Evolutionary conservation across 2,329 filamentous ascomycete genomes (phyloP).

Genomic region (Cladosporium colombiae): DNA sequence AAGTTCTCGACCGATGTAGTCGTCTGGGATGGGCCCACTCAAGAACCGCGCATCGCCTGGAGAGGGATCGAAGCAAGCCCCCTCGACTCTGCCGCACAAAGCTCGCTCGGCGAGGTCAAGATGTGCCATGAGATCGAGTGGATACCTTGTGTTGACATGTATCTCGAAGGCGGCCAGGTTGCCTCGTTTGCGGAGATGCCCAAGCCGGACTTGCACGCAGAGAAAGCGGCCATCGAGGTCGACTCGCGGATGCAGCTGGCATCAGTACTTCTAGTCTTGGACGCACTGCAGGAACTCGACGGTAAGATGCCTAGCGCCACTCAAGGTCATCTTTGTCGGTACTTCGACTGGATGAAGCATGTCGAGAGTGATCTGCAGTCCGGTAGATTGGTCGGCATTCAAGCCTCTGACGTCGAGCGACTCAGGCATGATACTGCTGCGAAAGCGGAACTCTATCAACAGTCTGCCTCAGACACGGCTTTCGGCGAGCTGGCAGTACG

Average conservation of each 20-base stretch:
- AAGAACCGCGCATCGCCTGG: conserved; percentile 16
- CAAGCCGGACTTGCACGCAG: neutral
- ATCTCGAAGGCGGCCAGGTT: conserved; percentile 4
- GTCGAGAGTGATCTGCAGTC: neutral
- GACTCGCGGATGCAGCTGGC: conserved; percentile 17
- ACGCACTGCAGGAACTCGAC: conserved; percentile 5
- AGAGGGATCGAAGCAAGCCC: conserved; percentile 20
- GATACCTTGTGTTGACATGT: conserved; percentile 17
- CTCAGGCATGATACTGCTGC: neutral
- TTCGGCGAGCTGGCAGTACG: conserved; percentile 15
- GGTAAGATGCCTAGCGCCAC: neutral
- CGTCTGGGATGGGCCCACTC: conserved; percentile 14
- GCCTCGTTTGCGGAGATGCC: neutral
- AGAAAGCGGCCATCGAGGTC: conserved; percentile 1
- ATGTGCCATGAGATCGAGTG: conserved; percentile 21
- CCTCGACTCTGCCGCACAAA: conserved; percentile 16
- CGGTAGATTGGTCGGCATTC: conserved; percentile 4
- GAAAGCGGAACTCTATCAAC: neutral
- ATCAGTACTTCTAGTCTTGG: conserved; percentile 12
- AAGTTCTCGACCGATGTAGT: conserved; percentile 20
- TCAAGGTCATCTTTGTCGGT: conserved; percentile 1
- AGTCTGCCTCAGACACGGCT: conserved; percentile 5
- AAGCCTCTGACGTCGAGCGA: neutral
- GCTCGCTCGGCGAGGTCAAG: conserved; percentile 5
- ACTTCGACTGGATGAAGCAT: conserved; percentile 9